Evolutionary conservation across 2,329 filamentous ascomycete species (phyloP).

Genomic region (Apiospora pterosperma): DNA sequence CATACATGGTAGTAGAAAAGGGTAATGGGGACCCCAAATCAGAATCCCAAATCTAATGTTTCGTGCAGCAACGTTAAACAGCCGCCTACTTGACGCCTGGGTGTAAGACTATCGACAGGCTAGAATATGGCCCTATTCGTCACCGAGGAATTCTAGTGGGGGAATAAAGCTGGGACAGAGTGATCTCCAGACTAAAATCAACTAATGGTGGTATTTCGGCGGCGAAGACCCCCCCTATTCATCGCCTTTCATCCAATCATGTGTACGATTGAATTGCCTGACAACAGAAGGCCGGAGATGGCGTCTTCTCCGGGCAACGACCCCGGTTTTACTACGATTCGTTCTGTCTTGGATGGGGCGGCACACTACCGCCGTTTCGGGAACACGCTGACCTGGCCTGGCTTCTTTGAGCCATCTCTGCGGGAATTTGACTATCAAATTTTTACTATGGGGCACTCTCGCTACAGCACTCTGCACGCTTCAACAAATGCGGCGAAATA

Average conservation of each 20-base stretch:
- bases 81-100: not conserved
- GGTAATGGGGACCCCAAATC: not conserved
- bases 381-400: not conserved
- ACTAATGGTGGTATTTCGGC: slow-evolving; percentile 1
- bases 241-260: not conserved
- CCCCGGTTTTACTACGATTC: not conserved
- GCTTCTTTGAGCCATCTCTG: not conserved
- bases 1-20: not conserved
- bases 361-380: slow-evolving; percentile 1
- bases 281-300: not conserved
- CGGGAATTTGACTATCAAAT: not conserved
- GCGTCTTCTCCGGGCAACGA: not conserved
- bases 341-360: not conserved
- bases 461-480: not conserved
- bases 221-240: not conserved
- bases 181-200: not conserved
- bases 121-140: not conserved
- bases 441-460: not conserved
- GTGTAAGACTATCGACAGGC: not conserved
- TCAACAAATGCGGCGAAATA: not conserved
- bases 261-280: not conserved
- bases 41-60: not conserved
- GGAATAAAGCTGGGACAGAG: not conserved
- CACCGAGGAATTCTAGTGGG: not conserved
- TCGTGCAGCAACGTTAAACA: not conserved